These are phyloP conservation scores for Colletotrichum sp. DNA, from an alignment of 2,329 filamentous ascomycete species.

Conservation along the genomic window DNA sequence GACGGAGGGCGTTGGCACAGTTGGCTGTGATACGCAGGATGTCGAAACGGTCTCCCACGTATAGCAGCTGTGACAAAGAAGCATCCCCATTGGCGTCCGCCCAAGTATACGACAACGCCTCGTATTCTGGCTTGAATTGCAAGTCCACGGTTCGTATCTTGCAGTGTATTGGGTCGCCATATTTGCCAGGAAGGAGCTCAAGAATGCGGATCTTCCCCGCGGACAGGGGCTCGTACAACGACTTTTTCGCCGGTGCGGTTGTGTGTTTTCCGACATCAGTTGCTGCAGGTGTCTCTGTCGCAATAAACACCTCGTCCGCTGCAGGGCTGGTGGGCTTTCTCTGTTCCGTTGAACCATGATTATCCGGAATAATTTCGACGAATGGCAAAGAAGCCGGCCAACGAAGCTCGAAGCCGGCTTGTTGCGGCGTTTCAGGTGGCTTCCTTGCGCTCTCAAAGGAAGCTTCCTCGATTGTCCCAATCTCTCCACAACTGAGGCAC, in stretches of 20 bases:
- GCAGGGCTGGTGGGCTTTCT: background rate
- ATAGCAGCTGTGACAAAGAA: background rate
- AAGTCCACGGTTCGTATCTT: background rate
- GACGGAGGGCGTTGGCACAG: background rate
- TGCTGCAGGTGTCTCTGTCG: no score
- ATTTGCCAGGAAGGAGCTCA: background rate
- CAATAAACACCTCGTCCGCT: no score
- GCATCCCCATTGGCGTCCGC: background rate
- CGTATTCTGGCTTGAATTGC: background rate
- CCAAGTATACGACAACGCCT: slow-evolving; percentile 16
- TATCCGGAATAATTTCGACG: background rate
- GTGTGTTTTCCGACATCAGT: no score
- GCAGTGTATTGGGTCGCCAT: background rate
- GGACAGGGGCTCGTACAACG: background rate
- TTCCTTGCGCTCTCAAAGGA: accelerated
- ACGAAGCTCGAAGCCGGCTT: background rate
- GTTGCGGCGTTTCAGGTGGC: background rate
- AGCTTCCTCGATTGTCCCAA: background rate
- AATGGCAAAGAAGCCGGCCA: background rate
- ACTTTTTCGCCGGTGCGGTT: background rate
- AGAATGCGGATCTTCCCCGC: background rate
- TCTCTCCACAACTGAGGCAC: background rate
- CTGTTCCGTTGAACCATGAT: background rate
- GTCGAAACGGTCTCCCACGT: background rate
- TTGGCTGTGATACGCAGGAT: background rate